phyloP scores from a whole-genome alignment of 176 grass and related monocot genomes.

The Phoenix roebelenii region DNA sequence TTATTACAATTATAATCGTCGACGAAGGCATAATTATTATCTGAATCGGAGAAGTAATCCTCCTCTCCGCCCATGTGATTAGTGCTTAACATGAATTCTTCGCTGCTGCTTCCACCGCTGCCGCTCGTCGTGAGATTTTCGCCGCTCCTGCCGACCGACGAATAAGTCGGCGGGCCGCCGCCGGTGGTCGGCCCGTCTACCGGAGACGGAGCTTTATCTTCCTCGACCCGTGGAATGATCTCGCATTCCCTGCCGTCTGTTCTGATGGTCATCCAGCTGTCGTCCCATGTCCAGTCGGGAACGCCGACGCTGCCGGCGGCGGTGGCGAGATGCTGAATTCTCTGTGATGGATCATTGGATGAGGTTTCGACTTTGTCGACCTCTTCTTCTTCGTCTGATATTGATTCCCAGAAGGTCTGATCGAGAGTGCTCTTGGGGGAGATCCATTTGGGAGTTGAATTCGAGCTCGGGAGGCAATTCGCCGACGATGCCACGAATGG shows the following conservation, averaged over 20 bases:
- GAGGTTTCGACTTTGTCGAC: background rate
- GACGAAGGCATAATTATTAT: too few species aligned
- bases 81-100: conserved; percentile 2
- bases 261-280: conserved; percentile 7
- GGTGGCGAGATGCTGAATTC: background rate
- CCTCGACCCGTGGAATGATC: too few species aligned
- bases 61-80: background rate
- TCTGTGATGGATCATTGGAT: background rate
- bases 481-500: conserved; percentile 31
- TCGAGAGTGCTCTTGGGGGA: conserved; percentile 76
- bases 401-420: conserved; percentile 39
- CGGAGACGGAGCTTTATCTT: too few species aligned
- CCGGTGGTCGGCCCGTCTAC: too few species aligned
- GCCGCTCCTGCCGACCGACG: background rate
- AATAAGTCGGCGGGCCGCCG: too few species aligned
- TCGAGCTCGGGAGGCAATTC: too few species aligned
- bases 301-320: background rate
- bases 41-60: background rate
- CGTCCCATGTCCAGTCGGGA: conserved; percentile 14
- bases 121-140: too few species aligned
- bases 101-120: background rate
- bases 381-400: conserved; percentile 8
- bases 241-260: background rate
- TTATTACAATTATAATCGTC: too few species aligned
- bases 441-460: conserved; percentile 12